These are phyloP conservation scores for Beta macrorhiza DNA, from an alignment of 179 eudicot species.

Conservation along the genomic window DNA sequence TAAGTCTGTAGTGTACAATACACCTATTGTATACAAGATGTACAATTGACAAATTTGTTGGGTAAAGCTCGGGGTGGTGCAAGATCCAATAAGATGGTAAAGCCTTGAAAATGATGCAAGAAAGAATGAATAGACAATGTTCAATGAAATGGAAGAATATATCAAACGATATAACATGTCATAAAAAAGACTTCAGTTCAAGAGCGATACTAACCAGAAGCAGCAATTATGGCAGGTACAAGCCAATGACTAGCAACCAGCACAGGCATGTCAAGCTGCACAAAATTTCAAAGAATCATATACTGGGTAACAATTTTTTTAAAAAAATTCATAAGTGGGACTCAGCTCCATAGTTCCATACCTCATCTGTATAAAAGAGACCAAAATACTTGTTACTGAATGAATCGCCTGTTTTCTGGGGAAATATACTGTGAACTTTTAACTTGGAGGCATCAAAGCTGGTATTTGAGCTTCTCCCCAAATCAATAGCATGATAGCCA, in stretches of 20 bases:
- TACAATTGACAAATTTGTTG: not conserved
- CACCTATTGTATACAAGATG: not conserved
- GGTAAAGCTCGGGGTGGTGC: not conserved
- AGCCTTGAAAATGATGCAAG: not conserved
- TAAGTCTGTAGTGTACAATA: no score
- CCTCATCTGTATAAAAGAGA: slow-evolving; percentile 70
- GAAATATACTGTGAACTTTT: slow-evolving; percentile 25
- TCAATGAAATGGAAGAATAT: not conserved
- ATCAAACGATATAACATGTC: not conserved
- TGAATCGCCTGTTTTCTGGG: slow-evolving; percentile 40
- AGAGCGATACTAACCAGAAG: slow-evolving; percentile 53
- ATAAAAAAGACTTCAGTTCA: not conserved
- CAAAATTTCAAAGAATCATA: not conserved
- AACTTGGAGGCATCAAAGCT: slow-evolving; percentile 31
- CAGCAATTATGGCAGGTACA: slow-evolving; percentile 65
- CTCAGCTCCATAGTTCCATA: slow-evolving; percentile 46
- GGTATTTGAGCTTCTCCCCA: slow-evolving; percentile 49
- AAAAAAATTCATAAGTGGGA: slow-evolving; percentile 1
- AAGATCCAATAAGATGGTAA: not conserved
- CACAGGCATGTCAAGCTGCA: slow-evolving; percentile 80
- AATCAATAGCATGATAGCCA: slow-evolving; percentile 54
- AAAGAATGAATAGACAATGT: not conserved
- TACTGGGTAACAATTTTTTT: not conserved
- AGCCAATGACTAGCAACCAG: slow-evolving; percentile 82
- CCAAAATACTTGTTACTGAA: slow-evolving; percentile 70